Conservation (phyloP, 2,329 filamentous ascomycete species). For the Penicillium sp. region DNA sequence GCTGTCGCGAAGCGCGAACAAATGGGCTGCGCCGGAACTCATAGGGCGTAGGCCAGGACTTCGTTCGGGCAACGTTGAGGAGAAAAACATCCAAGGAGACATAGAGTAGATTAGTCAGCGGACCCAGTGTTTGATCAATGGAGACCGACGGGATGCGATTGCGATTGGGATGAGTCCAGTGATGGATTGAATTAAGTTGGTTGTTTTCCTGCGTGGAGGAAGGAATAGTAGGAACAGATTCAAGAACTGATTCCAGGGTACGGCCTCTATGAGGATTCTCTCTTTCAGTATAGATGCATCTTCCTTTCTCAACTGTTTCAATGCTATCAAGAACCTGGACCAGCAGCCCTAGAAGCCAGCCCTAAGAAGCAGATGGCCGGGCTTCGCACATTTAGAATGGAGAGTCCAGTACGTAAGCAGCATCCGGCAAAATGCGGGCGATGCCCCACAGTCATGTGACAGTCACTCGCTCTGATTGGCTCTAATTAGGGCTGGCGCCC, state of each 20-base stretch:
- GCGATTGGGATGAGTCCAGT: neutral
- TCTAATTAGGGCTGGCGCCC: slow-evolving; percentile 38
- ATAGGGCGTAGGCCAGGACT: slow-evolving; percentile 4
- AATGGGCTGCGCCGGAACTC: slow-evolving; percentile 7
- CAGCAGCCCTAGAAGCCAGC: slow-evolving; percentile 19
- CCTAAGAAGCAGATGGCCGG: slow-evolving; percentile 13
- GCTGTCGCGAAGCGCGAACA: slow-evolving; percentile 1
- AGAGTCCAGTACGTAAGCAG: slow-evolving; percentile 2
- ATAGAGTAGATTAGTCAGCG: slow-evolving; percentile 21
- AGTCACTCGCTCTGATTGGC: slow-evolving; percentile 18
- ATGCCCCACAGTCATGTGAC: neutral
- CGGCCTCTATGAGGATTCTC: too few species aligned
- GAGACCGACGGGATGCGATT: neutral
- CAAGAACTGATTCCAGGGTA: too few species aligned
- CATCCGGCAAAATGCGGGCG: neutral
- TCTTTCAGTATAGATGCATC: too few species aligned
- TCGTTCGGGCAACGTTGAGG: neutral
- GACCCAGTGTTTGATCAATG: slow-evolving; percentile 17
- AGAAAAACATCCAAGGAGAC: slow-evolving; percentile 8
- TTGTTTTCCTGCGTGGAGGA: too few species aligned
- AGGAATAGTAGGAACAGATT: too few species aligned
- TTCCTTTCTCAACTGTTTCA: neutral
- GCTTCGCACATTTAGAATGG: slow-evolving; percentile 7
- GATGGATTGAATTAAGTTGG: too few species aligned
- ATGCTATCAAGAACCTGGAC: slow-evolving; percentile 15